These are phyloP conservation scores for Cydonia oblonga DNA, from an alignment of 331 rosid species.

Conservation along the genomic window DNA sequence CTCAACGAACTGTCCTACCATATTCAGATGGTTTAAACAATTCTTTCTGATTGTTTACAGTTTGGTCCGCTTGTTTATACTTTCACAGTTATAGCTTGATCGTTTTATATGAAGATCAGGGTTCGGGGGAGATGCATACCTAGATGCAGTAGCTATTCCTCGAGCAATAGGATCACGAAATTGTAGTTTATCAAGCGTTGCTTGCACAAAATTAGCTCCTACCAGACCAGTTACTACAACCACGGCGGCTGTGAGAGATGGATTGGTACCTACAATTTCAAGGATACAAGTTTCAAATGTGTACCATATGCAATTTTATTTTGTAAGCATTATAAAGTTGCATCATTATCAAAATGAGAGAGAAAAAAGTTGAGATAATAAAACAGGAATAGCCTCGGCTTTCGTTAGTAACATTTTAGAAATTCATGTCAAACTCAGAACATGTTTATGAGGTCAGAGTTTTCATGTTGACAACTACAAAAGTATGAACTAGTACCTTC, in stretches of 20 bases:
- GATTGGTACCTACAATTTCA: constrained; percentile 56
- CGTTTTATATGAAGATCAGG: not conserved
- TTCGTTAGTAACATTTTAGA: not conserved
- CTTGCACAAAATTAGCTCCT: constrained; percentile 93
- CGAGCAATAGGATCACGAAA: constrained; percentile 88
- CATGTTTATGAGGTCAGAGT: not conserved
- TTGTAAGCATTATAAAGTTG: not conserved
- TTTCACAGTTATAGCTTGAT: not conserved
- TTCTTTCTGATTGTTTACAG: not conserved
- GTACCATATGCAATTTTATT: not conserved
- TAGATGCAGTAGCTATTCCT: constrained; percentile 97
- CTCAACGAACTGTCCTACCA: too few relatives aligned
- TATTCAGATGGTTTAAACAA: not conserved
- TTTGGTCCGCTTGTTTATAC: not conserved
- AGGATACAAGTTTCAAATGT: not conserved
- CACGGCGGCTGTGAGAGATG: constrained; percentile 83
- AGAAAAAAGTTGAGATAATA: not conserved
- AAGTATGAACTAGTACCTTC: constrained; percentile 47
- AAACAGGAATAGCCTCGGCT: too few relatives aligned
- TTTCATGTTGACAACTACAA: not conserved
- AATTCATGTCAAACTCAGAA: not conserved
- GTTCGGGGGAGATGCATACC: constrained; percentile 27
- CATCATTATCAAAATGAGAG: too few relatives aligned
- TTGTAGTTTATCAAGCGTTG: constrained; percentile 57
- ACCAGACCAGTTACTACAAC: constrained; percentile 85